Percentiles rank a stretch among this genome's conserved stretches.
Evolutionary conservation across 352 stramenopile species (phyloP).

Genomic region (Globisporangium apiculatum): DNA sequence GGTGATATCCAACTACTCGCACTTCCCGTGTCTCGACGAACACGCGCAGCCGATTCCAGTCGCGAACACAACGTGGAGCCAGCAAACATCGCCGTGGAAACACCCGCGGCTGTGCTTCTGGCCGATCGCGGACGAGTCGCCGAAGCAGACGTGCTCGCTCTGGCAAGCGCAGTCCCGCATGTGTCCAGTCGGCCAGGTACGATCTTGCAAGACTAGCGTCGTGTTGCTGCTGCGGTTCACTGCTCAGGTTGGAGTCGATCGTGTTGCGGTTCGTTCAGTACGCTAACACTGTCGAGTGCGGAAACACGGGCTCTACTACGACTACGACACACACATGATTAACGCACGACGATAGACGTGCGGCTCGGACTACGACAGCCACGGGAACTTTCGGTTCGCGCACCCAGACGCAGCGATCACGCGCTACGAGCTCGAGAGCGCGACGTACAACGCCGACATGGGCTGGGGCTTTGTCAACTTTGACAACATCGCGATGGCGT

Average conservation of each 20-base stretch:
- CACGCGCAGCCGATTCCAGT: conserved; percentile 27
- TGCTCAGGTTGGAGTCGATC: too few species aligned
- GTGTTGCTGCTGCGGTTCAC: too few species aligned
- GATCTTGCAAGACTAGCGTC: not conserved
- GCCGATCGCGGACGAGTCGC: conserved; percentile 74
- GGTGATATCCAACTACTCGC: conserved; percentile 28
- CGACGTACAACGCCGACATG: conserved; percentile 63
- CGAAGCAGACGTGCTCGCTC: conserved; percentile 49
- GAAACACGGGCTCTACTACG: too few species aligned
- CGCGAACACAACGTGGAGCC: conserved; percentile 25
- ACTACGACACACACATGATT: too few species aligned
- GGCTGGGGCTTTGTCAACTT: conserved; percentile 87
- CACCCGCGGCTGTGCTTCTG: conserved; percentile 80
- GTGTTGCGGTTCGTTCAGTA: too few species aligned
- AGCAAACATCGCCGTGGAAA: conserved; percentile 44
- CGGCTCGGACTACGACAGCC: conserved; percentile 53
- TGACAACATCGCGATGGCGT: conserved; percentile 80
- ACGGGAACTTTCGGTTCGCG: conserved; percentile 61
- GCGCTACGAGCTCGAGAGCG: conserved; percentile 24
- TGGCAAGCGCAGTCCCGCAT: conserved; percentile 23
- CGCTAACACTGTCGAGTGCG: too few species aligned
- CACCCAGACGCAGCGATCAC: conserved; percentile 30
- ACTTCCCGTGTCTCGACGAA: conserved; percentile 28
- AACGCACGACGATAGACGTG: conserved; percentile 21
- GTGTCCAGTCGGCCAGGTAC: conserved; percentile 32